Percentiles rank a stretch among this genome's conserved stretches.
phyloP scores from a whole-genome alignment of 345 rosid genomes.

The Populus deltoides region DNA sequence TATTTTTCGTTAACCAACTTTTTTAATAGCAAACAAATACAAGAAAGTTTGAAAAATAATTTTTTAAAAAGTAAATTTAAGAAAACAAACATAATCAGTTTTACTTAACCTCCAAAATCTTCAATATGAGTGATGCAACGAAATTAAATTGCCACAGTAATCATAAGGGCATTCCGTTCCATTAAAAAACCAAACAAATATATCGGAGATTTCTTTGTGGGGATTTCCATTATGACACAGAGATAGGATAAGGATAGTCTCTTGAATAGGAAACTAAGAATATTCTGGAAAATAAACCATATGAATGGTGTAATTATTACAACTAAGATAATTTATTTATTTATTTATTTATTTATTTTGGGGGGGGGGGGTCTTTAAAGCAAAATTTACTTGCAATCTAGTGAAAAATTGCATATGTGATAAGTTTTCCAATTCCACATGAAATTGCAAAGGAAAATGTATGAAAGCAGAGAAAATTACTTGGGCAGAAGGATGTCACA shows the following conservation, averaged over 20 bases:
- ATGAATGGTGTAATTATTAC: not conserved
- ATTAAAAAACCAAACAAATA: not conserved
- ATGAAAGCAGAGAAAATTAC: not conserved
- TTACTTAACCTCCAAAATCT: not conserved
- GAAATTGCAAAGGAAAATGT: not conserved
- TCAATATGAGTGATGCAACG: too few relatives aligned
- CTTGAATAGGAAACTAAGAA: too few relatives aligned
- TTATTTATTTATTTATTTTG: too few relatives aligned
- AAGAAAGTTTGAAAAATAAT: too few relatives aligned
- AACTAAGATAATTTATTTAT: too few relatives aligned
- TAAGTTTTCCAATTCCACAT: not conserved
- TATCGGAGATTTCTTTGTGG: not conserved
- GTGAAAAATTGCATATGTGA: not conserved
- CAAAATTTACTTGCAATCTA: not conserved
- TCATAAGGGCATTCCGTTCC: not conserved
- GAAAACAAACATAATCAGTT: too few relatives aligned
- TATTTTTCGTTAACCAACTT: too few relatives aligned
- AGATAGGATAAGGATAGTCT: not conserved
- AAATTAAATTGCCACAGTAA: not conserved
- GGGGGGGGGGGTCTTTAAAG: not conserved
- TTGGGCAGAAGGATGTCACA: not conserved
- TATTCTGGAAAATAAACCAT: too few relatives aligned
- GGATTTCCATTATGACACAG: not conserved
- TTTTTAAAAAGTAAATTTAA: too few relatives aligned
- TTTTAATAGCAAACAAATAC: too few relatives aligned